These are phyloP conservation scores for Sclerotinia sclerotiorum DNA, from an alignment of 2,329 filamentous ascomycete species.

Conservation along the genomic window DNA sequence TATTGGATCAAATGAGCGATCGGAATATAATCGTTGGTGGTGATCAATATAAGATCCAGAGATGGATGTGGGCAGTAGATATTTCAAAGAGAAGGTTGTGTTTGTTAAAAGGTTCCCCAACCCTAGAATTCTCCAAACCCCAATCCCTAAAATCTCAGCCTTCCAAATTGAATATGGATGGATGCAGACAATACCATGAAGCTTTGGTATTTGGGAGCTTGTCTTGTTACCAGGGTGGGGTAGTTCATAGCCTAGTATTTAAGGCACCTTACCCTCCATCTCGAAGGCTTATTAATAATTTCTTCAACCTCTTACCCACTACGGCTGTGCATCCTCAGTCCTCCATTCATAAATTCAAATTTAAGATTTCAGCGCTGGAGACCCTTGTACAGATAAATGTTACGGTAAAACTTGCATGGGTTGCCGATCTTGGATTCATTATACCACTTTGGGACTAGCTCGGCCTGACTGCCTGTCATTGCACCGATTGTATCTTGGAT, in stretches of 20 bases:
- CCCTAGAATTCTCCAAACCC: background rate
- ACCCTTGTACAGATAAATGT: background rate
- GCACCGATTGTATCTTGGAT: slow-evolving; percentile 7
- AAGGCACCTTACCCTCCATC: too few relatives aligned
- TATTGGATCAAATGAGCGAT: background rate
- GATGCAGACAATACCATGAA: background rate
- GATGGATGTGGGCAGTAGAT: background rate
- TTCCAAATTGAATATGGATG: background rate
- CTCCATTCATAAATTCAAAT: background rate
- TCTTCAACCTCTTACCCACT: too few relatives aligned
- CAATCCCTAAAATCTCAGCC: background rate
- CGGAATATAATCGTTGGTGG: background rate
- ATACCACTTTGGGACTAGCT: background rate
- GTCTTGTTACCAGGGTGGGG: too few relatives aligned
- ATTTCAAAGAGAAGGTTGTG: background rate
- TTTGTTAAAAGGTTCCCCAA: too few relatives aligned
- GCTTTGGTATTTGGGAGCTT: too few relatives aligned
- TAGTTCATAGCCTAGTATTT: too few relatives aligned
- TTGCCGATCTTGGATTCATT: background rate
- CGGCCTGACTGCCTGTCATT: background rate
- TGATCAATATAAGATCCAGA: background rate
- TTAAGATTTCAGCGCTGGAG: background rate
- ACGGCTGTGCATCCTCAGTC: too few relatives aligned
- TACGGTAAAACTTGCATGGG: background rate
- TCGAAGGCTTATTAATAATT: too few relatives aligned